phyloP scores from a whole-genome alignment of 169 alveolate genomes.

The Plasmodium fragile region DNA sequence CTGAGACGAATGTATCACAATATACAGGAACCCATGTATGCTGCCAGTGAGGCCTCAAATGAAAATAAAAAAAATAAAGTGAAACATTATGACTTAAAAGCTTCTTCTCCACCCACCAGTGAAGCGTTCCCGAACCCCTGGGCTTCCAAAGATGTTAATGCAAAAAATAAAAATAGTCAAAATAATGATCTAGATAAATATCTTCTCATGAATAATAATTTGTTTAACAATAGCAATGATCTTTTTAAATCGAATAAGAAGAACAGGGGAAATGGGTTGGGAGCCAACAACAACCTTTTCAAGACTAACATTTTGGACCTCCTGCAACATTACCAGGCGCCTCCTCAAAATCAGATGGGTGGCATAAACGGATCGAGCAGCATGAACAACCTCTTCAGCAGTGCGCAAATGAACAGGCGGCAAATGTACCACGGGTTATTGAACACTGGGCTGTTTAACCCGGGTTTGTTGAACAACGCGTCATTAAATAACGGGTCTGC shows the following conservation, averaged over 20 bases:
- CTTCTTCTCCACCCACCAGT: slow-evolving; percentile 73
- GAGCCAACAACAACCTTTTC: neutral
- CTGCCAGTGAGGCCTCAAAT: slow-evolving; percentile 24
- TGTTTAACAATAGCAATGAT: neutral
- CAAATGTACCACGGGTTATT: neutral
- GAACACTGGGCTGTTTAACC: neutral
- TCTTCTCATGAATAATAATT: slow-evolving; percentile 14
- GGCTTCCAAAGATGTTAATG: slow-evolving; percentile 47
- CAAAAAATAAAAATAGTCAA: slow-evolving; percentile 11
- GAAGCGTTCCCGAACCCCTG: slow-evolving; percentile 77
- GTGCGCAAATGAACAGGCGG: neutral
- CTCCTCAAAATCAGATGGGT: neutral
- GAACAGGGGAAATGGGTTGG: neutral
- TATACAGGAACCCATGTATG: slow-evolving; percentile 85
- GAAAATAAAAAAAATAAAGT: slow-evolving; percentile 44
- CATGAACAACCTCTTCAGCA: neutral
- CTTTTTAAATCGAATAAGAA: slow-evolving; percentile 14
- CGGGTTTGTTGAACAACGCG: neutral
- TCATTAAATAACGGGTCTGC: neutral
- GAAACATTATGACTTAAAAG: slow-evolving; percentile 63
- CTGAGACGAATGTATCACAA: slow-evolving; percentile 85
- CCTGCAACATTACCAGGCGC: slow-evolving; percentile 4
- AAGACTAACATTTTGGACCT: neutral
- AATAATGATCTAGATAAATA: slow-evolving; percentile 18
- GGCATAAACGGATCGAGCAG: neutral